Conservation (phyloP, 495 filamentous ascomycete species). For the Letharia lupina region DNA sequence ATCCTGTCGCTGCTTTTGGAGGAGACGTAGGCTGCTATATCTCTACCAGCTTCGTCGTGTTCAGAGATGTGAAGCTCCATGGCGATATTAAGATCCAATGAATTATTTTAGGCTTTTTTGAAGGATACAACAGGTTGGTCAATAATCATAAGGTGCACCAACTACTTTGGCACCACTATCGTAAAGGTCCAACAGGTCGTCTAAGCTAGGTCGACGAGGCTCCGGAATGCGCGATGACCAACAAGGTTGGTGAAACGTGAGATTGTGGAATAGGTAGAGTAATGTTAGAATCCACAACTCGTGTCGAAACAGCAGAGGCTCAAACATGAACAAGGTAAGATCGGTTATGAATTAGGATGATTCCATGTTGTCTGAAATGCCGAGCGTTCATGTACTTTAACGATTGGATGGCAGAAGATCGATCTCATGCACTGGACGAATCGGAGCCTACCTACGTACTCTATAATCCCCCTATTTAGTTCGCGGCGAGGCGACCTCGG, state of each 20-base stretch:
- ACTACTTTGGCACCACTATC: background rate
- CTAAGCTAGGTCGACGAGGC: background rate
- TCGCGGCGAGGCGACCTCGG: background rate
- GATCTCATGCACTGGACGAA: background rate
- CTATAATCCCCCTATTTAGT: no score
- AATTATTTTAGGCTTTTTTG: no score
- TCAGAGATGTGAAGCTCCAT: constrained; percentile 29
- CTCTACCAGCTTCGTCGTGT: constrained; percentile 43
- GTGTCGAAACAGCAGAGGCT: no score
- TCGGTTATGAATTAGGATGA: no score
- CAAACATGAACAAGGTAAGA: no score
- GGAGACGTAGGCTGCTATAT: constrained; percentile 40
- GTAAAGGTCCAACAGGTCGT: background rate
- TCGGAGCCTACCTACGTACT: background rate
- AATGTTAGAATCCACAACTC: no score
- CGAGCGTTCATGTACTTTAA: background rate
- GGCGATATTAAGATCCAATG: background rate
- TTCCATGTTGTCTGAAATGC: background rate
- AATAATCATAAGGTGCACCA: background rate
- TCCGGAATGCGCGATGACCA: background rate
- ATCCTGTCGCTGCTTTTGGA: constrained; percentile 23
- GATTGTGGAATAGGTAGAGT: background rate
- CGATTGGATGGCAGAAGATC: background rate
- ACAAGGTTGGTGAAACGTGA: background rate
- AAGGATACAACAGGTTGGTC: no score